phyloP scores from a whole-genome alignment of 768 basidiomycete genomes.

The Rhizopogon roseolus region DNA sequence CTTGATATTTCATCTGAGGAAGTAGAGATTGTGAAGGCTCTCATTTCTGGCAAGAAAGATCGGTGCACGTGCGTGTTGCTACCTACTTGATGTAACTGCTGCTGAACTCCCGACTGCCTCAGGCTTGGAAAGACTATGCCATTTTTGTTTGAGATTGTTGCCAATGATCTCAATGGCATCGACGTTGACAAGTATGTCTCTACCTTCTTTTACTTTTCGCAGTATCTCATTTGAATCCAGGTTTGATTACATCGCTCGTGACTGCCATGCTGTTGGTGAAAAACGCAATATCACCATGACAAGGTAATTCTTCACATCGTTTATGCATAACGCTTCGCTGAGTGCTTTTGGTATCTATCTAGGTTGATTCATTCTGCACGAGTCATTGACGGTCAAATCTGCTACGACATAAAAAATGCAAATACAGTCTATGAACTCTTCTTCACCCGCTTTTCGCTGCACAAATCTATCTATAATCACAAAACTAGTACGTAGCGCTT shows the following conservation, averaged over 20 bases:
- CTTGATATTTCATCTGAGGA: slow-evolving; percentile 47
- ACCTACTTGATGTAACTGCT: neutral
- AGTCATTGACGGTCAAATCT: slow-evolving; percentile 70
- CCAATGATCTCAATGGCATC: slow-evolving; percentile 75
- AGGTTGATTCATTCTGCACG: slow-evolving; percentile 74
- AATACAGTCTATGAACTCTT: slow-evolving; percentile 74
- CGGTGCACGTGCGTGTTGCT: slow-evolving; percentile 45
- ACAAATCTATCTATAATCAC: slow-evolving; percentile 80
- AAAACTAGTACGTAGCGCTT: slow-evolving; percentile 50
- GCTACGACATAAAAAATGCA: slow-evolving; percentile 79
- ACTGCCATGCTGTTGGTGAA: slow-evolving; percentile 69
- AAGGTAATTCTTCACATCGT: slow-evolving; percentile 26
- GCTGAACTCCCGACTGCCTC: neutral
- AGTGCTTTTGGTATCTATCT: neutral
- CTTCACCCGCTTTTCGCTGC: slow-evolving; percentile 70
- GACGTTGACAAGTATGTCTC: slow-evolving; percentile 75
- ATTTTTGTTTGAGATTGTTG: slow-evolving; percentile 82
- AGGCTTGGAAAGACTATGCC: slow-evolving; percentile 46
- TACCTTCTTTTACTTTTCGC: neutral
- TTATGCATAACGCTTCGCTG: neutral
- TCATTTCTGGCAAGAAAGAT: slow-evolving; percentile 60
- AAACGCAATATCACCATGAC: slow-evolving; percentile 44
- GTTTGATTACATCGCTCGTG: slow-evolving; percentile 79
- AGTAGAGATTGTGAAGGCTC: slow-evolving; percentile 62
- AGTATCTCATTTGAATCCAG: slow-evolving; percentile 18